Base-by-base conservation (phyloP, 2,329 filamentous ascomycete genomes). In the Monilinia fructicola region DNA sequence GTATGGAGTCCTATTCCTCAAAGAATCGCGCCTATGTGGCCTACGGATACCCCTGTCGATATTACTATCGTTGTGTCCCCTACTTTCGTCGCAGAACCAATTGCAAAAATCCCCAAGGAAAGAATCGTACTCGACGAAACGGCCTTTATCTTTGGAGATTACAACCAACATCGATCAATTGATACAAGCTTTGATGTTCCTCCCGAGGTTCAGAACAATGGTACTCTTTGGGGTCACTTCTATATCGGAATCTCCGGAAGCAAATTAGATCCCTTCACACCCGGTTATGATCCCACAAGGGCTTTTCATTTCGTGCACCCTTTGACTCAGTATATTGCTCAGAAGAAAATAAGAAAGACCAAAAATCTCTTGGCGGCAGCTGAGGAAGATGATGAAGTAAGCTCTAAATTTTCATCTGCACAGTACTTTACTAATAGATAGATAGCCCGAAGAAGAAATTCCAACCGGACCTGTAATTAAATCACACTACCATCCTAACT, bases 401-500 rank as follows among this genome's bases (percentile, higher is more conserved):
- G 68, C 78, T 48, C n/a, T 23, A 77, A 12, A 72, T 74, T 76
- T 31, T n/a, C 2, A 9, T 40, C 23, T 7, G 6, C 6, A 74
- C 74, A 31, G 60, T 69, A 3, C 76, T 78, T 79, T 18, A 81
- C 83, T 9, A 81, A 83, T 52, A 80, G n/a, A 23, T 12, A 78
- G 23, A 81, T 14, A 83, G 71, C 79, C 79, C 5, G 78, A 80
- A 12, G 82, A 82, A 71, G 77, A 79, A 65, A 81, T 84, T 66
- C 80, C 81, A 2, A 79, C 83, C 6, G 88, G 88, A 0, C 88
- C 91, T n/a, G 81, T 89, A 64, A 86, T 96, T 69, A 87, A 85
- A 55, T 96, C 89, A 65, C 96, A 93, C 81, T 99, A 97, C 77
- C 95, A 99, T 78, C 91, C 95, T 9, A 99, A 99, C 78, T 90